Conservation (phyloP, 129 eudicot species). For the Chrysanthemum makinoi region DNA sequence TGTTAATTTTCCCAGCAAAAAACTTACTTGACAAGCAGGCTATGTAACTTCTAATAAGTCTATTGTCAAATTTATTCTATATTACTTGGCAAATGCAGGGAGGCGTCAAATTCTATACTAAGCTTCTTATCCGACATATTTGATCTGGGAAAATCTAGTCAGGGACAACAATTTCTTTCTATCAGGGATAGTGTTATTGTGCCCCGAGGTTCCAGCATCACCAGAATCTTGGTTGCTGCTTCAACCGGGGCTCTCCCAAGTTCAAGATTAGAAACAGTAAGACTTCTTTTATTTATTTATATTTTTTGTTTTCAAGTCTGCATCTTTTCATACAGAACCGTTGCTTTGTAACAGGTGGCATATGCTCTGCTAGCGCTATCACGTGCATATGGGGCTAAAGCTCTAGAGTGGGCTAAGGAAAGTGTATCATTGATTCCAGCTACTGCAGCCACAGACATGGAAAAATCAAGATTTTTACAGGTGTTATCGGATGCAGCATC, state of each 20-base stretch:
- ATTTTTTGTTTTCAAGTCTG: not conserved
- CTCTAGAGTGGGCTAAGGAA: slow-evolving; percentile 90
- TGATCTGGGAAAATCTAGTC: slow-evolving; percentile 74
- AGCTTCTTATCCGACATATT: slow-evolving; percentile 87
- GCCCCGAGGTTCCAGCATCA: slow-evolving; percentile 77
- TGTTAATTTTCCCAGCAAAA: no score
- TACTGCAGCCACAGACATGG: slow-evolving; percentile 80
- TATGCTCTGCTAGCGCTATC: slow-evolving; percentile 69
- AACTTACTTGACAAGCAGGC: no score
- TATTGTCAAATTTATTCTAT: no score
- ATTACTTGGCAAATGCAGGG: slow-evolving; percentile 51
- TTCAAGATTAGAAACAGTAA: slow-evolving; percentile 86
- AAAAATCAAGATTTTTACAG: slow-evolving; percentile 71
- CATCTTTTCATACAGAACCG: not conserved
- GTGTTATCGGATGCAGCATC: slow-evolving; percentile 82
- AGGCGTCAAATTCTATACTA: slow-evolving; percentile 94
- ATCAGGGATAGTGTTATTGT: slow-evolving; percentile 71
- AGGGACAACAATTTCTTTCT: slow-evolving; percentile 54
- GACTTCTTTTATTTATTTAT: not conserved
- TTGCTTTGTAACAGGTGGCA: slow-evolving; percentile 54
- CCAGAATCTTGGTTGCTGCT: slow-evolving; percentile 83
- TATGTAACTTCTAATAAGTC: no score
- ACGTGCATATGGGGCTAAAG: slow-evolving; percentile 70
- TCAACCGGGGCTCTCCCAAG: slow-evolving; percentile 97
- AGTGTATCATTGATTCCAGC: slow-evolving; percentile 74